Conservation (phyloP, 2,329 filamentous ascomycete genomes). For the Myotisia sp. region DNA sequence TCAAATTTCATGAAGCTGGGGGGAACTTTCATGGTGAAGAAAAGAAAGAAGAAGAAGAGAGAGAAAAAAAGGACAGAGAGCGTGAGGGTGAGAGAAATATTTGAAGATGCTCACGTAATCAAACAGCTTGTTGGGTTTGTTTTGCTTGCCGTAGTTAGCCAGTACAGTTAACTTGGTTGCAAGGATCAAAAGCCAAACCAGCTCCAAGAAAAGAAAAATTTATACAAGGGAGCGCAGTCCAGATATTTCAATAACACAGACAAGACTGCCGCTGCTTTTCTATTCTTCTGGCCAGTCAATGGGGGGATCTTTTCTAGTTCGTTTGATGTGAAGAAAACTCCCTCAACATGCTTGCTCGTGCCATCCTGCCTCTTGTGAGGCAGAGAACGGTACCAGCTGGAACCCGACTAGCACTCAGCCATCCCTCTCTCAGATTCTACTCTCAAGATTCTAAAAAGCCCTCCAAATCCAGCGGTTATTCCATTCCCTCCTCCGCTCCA, state of each 20-base stretch:
- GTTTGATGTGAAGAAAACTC: not conserved
- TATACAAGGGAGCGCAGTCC: too few species aligned
- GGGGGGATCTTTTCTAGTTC: not conserved
- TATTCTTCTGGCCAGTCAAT: too few species aligned
- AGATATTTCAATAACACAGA: too few species aligned
- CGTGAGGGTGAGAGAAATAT: not conserved
- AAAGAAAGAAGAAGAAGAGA: constrained; percentile 15
- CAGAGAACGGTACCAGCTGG: constrained; percentile 25
- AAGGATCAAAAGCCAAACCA: too few species aligned
- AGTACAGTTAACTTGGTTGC: too few species aligned
- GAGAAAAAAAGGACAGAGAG: constrained; percentile 13
- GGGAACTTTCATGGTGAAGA: constrained; percentile 40
- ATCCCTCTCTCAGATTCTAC: constrained; percentile 26
- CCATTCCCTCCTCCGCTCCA: constrained; percentile 11
- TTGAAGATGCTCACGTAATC: not conserved
- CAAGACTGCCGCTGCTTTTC: too few species aligned
- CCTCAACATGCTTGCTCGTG: constrained; percentile 31
- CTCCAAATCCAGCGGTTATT: constrained; percentile 17
- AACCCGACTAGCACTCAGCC: constrained; percentile 22
- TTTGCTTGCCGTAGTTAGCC: too few species aligned
- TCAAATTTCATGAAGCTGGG: constrained; percentile 46
- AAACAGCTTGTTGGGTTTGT: too few species aligned
- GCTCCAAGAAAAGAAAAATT: too few species aligned
- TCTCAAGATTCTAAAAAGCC: constrained; percentile 25
- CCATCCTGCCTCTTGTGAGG: constrained; percentile 32